Evolutionary conservation across 805 yeast species (phyloP).

Genomic region (Hanseniaspora valbyensis): DNA sequence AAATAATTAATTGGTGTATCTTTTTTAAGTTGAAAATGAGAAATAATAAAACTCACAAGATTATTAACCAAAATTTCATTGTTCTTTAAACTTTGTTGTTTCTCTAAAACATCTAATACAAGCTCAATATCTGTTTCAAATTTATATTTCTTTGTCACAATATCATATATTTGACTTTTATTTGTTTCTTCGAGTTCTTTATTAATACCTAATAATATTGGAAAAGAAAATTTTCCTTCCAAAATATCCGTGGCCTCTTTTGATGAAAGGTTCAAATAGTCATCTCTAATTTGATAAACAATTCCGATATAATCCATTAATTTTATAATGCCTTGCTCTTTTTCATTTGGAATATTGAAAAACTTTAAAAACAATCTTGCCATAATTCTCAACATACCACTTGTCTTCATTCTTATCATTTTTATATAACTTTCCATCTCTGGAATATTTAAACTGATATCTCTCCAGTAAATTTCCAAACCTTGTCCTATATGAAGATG

Average conservation of each 20-base stretch:
- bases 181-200: conserved; percentile 24
- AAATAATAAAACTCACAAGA: not conserved
- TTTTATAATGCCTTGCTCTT: conserved; percentile 29
- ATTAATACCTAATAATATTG: conserved; percentile 57
- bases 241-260: conserved; percentile 64
- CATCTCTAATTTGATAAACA: conserved; percentile 78
- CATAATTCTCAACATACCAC: conserved; percentile 73
- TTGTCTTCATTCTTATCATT: conserved; percentile 84
- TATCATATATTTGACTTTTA: conserved; percentile 34
- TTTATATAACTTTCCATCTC: conserved; percentile 50
- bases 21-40: not conserved
- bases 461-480: conserved; percentile 81
- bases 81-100: not conserved
- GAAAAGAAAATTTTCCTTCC: conserved; percentile 83
- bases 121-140: not conserved
- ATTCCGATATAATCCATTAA: conserved; percentile 70
- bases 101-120: not conserved
- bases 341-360: conserved; percentile 34
- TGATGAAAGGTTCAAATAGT: conserved; percentile 55
- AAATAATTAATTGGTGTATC: not conserved
- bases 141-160: conserved; percentile 34
- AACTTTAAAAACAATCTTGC: conserved; percentile 35
- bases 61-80: not conserved
- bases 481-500: conserved; percentile 87
- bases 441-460: conserved; percentile 40